phyloP scores from a whole-genome alignment of 805 yeast genomes.

The Lipomyces chichibuensis region DNA sequence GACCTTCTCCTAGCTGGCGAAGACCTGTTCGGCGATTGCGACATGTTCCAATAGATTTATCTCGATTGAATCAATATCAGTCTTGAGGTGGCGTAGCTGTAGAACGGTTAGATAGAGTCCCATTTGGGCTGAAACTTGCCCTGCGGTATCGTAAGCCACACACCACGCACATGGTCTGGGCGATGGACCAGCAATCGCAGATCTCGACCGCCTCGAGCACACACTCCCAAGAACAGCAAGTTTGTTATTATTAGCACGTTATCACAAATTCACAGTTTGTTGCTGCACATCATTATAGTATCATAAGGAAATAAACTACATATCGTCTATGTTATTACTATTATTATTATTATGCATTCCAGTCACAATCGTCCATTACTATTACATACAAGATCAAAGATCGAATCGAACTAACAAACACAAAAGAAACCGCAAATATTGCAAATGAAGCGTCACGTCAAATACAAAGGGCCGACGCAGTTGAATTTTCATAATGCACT shows the following conservation, averaged over 20 bases:
- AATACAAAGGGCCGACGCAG: not conserved
- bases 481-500: not conserved
- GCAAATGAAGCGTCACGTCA: not conserved
- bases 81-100: not conserved
- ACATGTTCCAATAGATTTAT: not conserved
- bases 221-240: not conserved
- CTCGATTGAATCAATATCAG: not conserved
- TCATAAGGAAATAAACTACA: not conserved
- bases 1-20: slow-evolving; percentile 20
- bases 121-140: not conserved
- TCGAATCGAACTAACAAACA: not conserved
- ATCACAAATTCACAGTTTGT: not conserved
- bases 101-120: not conserved
- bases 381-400: not conserved
- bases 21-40: not conserved
- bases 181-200: not conserved
- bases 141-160: not conserved
- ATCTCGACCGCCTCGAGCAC: not conserved
- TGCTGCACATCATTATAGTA: not conserved
- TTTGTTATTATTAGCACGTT: not conserved
- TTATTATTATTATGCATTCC: not conserved
- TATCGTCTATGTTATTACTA: not conserved
- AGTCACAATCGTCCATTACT: not conserved
- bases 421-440: not conserved
- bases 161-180: not conserved